Base-by-base conservation (phyloP, 2,329 filamentous ascomycete genomes). In the Fusarium papillatum region DNA sequence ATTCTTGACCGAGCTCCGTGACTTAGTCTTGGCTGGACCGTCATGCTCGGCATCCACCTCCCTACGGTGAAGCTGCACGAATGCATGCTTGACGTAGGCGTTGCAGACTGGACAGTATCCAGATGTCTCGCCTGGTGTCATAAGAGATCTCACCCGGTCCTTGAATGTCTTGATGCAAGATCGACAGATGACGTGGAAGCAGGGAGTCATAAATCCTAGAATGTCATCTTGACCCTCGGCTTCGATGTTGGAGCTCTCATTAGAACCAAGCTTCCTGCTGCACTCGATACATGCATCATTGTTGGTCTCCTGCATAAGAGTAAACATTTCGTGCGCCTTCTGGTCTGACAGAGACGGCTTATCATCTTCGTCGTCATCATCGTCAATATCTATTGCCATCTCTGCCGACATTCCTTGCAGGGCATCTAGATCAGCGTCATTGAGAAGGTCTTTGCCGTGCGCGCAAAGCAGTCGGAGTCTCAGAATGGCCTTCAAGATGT, bases 361-460 rank as follows among this genome's bases (percentile, higher is more conserved):
- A 17, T 87, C 85, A 8, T 89, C 89, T 11, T 93, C 91, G 8
- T 93, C 92, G 50, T 96, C 92, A 43, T 96, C 93, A 61, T 95
- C 95, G 72, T 97, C 95, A 26, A 98, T 89, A 77, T 97, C 94
- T 79, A 99, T 98, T 4, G 97, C 95, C 75, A 95, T 95, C 46
- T 95, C 93, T 11, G 92, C 92, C n/a, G 93, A 95, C 83, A 95
- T 90, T 29, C 96, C 96, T 81, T 95, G 93, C 63, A 96, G 91
- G 5, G 94, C 88, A 76, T 93, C 92, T 57, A 98, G 86, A 79
- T 98, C 96, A 24, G 96, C 93, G 41, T 96, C 92, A 68, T 93
- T 95, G 4, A 99, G 89, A 10, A 99, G 90, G 71, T 98, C 96
- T 75, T 94, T 94, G n/a, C 97, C 97, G 82, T 98, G 96, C 1